Percentiles rank a stretch among this genome's conserved stretches.
phyloP scores from a whole-genome alignment of 805 yeast genomes.

The Clavispora fructus region DNA sequence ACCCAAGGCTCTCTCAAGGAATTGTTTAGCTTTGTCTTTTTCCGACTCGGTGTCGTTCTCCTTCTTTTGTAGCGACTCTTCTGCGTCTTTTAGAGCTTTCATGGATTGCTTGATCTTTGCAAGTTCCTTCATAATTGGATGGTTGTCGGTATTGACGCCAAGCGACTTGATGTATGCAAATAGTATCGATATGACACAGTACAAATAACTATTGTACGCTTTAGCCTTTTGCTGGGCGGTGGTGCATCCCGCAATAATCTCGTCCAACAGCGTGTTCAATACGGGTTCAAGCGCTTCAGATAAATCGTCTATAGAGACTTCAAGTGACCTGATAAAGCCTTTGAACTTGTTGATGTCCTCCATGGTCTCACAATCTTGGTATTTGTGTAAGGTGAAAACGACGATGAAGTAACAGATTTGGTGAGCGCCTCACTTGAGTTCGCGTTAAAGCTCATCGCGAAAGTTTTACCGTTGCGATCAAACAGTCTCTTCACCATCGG shows the following conservation, averaged over 20 bases:
- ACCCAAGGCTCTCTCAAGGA: conserved; percentile 44
- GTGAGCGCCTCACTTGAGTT: background rate
- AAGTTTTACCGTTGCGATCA: conserved; percentile 1
- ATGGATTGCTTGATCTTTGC: conserved; percentile 64
- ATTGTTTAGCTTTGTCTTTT: conserved; percentile 37
- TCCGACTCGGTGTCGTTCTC: conserved; percentile 17
- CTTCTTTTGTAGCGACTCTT: conserved; percentile 16
- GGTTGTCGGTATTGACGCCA: conserved; percentile 53
- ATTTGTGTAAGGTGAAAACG: background rate
- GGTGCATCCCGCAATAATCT: conserved; percentile 21
- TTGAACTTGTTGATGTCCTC: conserved; percentile 42
- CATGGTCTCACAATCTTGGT: conserved; percentile 25
- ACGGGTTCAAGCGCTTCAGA: conserved; percentile 31
- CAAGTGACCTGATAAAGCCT: conserved; percentile 34
- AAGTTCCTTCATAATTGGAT: conserved; percentile 64
- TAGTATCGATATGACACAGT: conserved; percentile 50
- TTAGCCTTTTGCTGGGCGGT: conserved; percentile 21
- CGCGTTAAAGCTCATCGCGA: conserved; percentile 15
- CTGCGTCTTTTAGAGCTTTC: conserved; percentile 46
- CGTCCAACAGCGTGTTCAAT: conserved; percentile 36
- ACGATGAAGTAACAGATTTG: background rate
- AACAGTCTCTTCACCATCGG: background rate
- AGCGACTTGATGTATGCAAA: conserved; percentile 54
- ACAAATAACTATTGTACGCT: conserved; percentile 39
- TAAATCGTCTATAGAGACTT: conserved; percentile 31